Base-by-base conservation (phyloP, 148 eudicot species). In the Polygonum maritimum region DNA sequence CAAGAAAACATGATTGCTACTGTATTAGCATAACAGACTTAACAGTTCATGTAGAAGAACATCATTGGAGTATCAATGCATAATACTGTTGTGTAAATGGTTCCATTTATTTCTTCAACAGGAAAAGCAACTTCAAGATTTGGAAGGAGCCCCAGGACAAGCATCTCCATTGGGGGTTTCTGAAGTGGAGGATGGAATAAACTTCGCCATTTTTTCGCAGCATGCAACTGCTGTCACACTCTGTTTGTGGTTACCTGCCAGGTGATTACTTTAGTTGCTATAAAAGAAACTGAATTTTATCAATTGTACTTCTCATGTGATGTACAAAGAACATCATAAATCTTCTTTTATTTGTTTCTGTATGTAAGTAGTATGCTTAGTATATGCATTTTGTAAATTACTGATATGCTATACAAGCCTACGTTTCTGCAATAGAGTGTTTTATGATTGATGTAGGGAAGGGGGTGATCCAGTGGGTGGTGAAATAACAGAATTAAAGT, bases 91-190 rank as follows among this genome's bases (percentile, higher is more conserved):
- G 54, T 38, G 74, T 47, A n/a, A 19, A 51, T 49, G 67, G 44
- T 36, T 55, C 48, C 51, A n/a, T 74, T 40, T 62, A 16, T 80
- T 69, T 71, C 45, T 76, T 69, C 72, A 51, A 54, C 77, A 92
- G 98, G 98, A 85, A 89, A 89, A 89, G 84, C 89, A 82, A 74
- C 49, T 86, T 72, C 83, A 77, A 84, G 83, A 81, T 84, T 21
- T 78, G 57, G 88, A 87, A 74, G 49, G 77, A 15, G 58, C 40
- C 31, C 86, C 98, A 2, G 98, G 99, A 76, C 88, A 82, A 79
- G 89, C 98, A 65, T 86, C 83, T 85, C 99, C 99, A 26, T 78
- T 96, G 69, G 99, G 99, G 79, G 98, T 87, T 38, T 96, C 99
- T n/a, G 92, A 88, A 85, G 85, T 82, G 39, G 97, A 91, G 82